A percentile compares a stretch with the other conserved stretches of the same genome.
Evolutionary conservation across 2,329 filamentous ascomycete genomes (phyloP).

Genomic region (Ceratocystis papillata): DNA sequence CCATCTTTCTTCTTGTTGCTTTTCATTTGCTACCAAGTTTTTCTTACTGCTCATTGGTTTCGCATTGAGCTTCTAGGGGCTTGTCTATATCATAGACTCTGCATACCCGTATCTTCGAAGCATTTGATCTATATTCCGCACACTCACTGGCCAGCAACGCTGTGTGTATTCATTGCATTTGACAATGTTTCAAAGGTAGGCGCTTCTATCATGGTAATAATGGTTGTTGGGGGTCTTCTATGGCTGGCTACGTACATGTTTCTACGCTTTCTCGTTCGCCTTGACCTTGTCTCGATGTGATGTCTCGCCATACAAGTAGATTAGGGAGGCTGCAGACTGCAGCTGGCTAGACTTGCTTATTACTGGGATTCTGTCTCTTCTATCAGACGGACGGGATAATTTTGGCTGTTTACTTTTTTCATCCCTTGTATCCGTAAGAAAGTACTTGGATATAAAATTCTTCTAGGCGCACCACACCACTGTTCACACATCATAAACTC

Average conservation of each 20-base stretch:
- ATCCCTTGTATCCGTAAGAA: slow-evolving; percentile 4
- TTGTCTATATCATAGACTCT: background rate
- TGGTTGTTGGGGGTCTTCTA: background rate
- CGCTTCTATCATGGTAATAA: background rate
- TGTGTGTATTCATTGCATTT: background rate
- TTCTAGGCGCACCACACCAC: background rate
- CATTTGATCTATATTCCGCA: background rate
- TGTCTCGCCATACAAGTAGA: background rate
- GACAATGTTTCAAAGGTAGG: slow-evolving; percentile 13
- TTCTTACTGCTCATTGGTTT: background rate
- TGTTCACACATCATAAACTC: no score
- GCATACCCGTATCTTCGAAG: background rate
- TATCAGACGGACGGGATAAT: background rate
- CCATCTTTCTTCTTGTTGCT: slow-evolving; percentile 4
- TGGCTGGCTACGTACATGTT: background rate
- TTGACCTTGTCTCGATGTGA: background rate
- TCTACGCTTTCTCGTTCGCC: background rate
- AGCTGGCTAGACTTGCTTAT: no score
- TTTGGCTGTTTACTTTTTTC: slow-evolving; percentile 4
- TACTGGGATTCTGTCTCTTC: background rate
- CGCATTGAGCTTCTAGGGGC: background rate
- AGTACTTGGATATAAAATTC: background rate
- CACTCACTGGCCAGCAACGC: background rate
- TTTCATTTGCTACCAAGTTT: no score
- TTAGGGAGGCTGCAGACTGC: background rate